Percentiles rank a stretch among this genome's conserved stretches.
phyloP scores from a whole-genome alignment of 2,329 filamentous ascomycete species.

The Escovopsis weberi region DNA sequence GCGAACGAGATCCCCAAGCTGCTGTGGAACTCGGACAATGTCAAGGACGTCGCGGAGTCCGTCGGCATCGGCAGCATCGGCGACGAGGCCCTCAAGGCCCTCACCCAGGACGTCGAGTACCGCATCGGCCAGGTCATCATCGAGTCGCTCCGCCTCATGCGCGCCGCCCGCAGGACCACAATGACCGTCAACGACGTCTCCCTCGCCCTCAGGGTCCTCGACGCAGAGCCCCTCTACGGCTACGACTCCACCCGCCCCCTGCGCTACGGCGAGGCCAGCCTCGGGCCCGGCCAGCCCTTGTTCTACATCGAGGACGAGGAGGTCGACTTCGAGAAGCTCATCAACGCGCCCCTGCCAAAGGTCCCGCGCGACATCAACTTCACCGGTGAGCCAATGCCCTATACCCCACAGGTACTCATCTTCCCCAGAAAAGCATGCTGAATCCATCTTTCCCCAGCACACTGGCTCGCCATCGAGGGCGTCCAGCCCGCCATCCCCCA shows the following conservation, averaged over 20 bases:
- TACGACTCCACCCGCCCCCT: slow-evolving; percentile 87
- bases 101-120: slow-evolving; percentile 91
- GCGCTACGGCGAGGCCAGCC: slow-evolving; percentile 81
- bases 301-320: slow-evolving; percentile 98
- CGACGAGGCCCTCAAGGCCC: slow-evolving; percentile 74
- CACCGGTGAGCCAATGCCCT: slow-evolving; percentile 43
- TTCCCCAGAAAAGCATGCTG: not conserved
- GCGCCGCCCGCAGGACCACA: slow-evolving; percentile 70
- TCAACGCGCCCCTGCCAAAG: slow-evolving; percentile 89
- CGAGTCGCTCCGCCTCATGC: slow-evolving; percentile 93
- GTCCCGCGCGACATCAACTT: slow-evolving; percentile 87
- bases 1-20: slow-evolving; percentile 32
- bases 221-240: slow-evolving; percentile 90
- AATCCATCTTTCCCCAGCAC: slow-evolving; percentile 38
- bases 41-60: slow-evolving; percentile 90
- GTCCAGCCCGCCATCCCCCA: slow-evolving; percentile 94
- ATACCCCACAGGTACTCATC: too few species aligned
- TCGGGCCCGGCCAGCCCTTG: slow-evolving; percentile 84
- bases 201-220: slow-evolving; percentile 69
- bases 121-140: slow-evolving; percentile 86
- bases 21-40: slow-evolving; percentile 93
- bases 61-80: slow-evolving; percentile 71
- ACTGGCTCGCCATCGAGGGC: slow-evolving; percentile 96
- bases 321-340: slow-evolving; percentile 96
- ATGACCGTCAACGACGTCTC: slow-evolving; percentile 82